Conservation (phyloP, 345 rosid species). For the Citrus trifoliata region DNA sequence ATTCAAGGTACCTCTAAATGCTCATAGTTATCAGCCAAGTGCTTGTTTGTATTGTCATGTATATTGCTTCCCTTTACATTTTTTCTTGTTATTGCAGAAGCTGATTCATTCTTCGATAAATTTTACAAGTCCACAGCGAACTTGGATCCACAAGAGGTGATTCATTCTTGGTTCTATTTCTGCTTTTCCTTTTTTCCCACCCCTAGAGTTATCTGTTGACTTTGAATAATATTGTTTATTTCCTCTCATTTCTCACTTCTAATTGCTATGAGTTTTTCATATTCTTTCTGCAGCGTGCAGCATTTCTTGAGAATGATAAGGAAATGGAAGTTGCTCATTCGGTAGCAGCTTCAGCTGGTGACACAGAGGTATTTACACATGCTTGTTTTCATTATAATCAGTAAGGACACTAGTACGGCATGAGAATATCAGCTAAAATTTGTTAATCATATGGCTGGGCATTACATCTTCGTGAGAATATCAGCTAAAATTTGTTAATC, state of each 20-base stretch:
- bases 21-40: background rate
- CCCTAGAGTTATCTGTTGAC: background rate
- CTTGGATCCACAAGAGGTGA: slow-evolving; percentile 70
- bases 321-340: slow-evolving; percentile 92
- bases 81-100: slow-evolving; percentile 43
- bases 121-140: slow-evolving; percentile 67
- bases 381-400: background rate
- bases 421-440: background rate
- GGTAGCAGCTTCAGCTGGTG: slow-evolving; percentile 84
- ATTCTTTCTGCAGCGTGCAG: slow-evolving; percentile 54
- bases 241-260: background rate
- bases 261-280: background rate
- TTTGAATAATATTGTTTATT: background rate
- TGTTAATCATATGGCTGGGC: background rate
- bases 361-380: slow-evolving; percentile 55
- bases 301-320: slow-evolving; percentile 67
- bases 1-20: background rate
- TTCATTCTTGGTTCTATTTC: slow-evolving; percentile 15
- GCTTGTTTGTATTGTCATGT: background rate
- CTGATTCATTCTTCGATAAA: slow-evolving; percentile 76
- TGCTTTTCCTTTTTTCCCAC: background rate
- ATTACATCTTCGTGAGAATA: background rate
- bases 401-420: background rate
- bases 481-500: background rate
- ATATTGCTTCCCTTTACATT: background rate